Conservation (phyloP, 208 protist species). For the Crithidia acanthocephali region DNA sequence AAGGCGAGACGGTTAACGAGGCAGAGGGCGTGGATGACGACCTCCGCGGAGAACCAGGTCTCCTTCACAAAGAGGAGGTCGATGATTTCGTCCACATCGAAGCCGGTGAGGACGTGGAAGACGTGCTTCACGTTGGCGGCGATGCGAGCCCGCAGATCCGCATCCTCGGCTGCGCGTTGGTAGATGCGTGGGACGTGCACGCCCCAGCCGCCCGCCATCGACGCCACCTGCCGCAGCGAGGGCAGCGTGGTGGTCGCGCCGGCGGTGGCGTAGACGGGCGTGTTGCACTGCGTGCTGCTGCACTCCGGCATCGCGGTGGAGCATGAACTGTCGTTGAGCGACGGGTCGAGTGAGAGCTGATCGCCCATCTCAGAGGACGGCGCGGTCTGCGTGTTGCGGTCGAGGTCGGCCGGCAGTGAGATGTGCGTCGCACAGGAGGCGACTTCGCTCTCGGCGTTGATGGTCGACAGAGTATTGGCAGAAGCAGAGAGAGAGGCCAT, state of each 20-base stretch:
- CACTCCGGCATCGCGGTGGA: conserved; percentile 23
- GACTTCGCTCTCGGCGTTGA: conserved; percentile 4
- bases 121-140: conserved; percentile 19
- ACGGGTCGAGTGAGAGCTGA: conserved; percentile 7
- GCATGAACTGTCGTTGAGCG: conserved; percentile 1
- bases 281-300: conserved; percentile 18
- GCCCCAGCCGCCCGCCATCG: not conserved
- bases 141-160: conserved; percentile 15
- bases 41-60: conserved; percentile 40
- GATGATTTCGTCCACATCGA: conserved; percentile 44
- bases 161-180: conserved; percentile 21
- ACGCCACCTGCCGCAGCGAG: not conserved
- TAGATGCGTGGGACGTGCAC: conserved; percentile 8
- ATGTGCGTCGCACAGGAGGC: conserved; percentile 18
- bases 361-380: conserved; percentile 9
- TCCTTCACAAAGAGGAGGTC: conserved; percentile 36
- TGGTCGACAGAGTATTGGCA: not conserved
- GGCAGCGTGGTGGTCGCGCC: not conserved
- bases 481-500: conserved; percentile 1
- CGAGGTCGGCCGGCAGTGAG: conserved; percentile 18
- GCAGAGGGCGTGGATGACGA: conserved; percentile 47
- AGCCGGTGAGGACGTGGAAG: conserved; percentile 28
- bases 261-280: conserved; percentile 1
- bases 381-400: conserved; percentile 2
- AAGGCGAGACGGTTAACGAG: conserved; percentile 47